A percentile compares a stretch with the other conserved stretches of the same genome.
These are phyloP conservation scores for Purpureocillium lavendulum DNA, from an alignment of 2,329 filamentous ascomycete species.

Conservation along the genomic window DNA sequence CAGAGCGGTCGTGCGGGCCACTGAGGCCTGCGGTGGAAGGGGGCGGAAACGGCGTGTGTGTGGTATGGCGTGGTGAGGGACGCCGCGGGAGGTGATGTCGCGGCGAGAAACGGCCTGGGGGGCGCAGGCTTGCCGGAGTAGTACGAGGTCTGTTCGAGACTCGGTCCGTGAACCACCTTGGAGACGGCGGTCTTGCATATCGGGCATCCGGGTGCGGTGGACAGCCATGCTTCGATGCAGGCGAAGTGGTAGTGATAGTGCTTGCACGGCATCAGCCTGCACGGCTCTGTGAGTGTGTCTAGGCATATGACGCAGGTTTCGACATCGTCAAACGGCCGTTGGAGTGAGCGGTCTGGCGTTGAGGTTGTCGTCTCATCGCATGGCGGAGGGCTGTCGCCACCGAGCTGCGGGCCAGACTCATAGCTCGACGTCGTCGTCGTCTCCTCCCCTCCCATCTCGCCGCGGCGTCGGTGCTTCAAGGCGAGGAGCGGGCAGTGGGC, in stretches of 20 bases:
- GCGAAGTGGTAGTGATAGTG: constrained; percentile 80
- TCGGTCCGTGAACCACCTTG: constrained; percentile 58
- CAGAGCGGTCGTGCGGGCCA: too few species aligned
- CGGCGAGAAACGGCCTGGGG: too few species aligned
- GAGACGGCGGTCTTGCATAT: constrained; percentile 57
- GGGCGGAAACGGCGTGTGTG: too few species aligned
- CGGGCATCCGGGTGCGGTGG: constrained; percentile 65
- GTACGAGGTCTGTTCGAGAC: constrained; percentile 37
- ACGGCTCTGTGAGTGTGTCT: constrained; percentile 62
- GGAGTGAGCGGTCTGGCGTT: constrained; percentile 2
- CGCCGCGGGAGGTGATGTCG: too few species aligned
- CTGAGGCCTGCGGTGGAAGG: too few species aligned
- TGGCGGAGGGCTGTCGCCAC: neutral
- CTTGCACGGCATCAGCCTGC: constrained; percentile 65
- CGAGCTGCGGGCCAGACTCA: too few species aligned
- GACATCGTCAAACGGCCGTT: too few species aligned
- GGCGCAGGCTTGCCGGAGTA: constrained; percentile 9
- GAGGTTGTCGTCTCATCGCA: constrained; percentile 10
- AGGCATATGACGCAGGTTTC: constrained; percentile 72
- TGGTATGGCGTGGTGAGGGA: too few species aligned
- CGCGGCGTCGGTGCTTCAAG: too few species aligned
- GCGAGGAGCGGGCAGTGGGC: too few species aligned
- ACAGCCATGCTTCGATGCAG: constrained; percentile 76
- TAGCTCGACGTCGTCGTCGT: too few species aligned
- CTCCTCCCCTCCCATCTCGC: too few species aligned